phyloP scores from a whole-genome alignment of 2,329 filamentous ascomycete genomes.

The Cladorrhinum sp. region DNA sequence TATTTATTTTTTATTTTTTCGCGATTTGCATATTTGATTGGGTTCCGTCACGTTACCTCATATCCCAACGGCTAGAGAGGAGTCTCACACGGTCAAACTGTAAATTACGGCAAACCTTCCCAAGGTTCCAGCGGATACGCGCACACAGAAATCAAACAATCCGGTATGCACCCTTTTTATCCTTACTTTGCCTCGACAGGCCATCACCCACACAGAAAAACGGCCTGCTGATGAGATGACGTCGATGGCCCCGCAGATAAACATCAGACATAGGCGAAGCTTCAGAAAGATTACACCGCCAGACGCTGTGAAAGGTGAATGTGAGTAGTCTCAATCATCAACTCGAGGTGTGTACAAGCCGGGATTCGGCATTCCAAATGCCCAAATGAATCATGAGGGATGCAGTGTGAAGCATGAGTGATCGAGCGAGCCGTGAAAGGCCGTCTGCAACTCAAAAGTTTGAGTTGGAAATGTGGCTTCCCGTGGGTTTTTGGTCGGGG shows the following conservation, averaged over 20 bases:
- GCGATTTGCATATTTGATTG: not conserved
- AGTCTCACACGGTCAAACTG: not conserved
- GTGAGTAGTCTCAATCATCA: slow-evolving; percentile 3
- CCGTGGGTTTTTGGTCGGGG: not conserved
- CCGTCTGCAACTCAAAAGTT: not conserved
- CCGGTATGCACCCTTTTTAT: not conserved
- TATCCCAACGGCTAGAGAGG: not conserved
- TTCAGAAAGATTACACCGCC: not conserved
- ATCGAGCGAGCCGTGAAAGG: too few relatives aligned
- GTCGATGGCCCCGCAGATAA: slow-evolving; percentile 2
- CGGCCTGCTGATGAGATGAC: slow-evolving; percentile 10
- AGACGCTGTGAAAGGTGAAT: not conserved
- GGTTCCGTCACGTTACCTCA: too few relatives aligned
- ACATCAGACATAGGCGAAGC: not conserved
- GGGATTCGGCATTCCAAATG: too few relatives aligned
- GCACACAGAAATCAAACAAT: not conserved
- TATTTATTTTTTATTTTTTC: not conserved
- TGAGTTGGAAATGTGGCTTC: not conserved
- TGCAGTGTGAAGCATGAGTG: not conserved
- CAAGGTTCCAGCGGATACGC: not conserved
- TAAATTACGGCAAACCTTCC: not conserved
- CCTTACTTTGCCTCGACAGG: not conserved
- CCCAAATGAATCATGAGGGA: not conserved
- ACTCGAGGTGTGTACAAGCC: not conserved
- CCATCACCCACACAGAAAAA: not conserved